phyloP scores from a whole-genome alignment of 2,329 filamentous ascomycete species.

The Aspergillus sp. region DNA sequence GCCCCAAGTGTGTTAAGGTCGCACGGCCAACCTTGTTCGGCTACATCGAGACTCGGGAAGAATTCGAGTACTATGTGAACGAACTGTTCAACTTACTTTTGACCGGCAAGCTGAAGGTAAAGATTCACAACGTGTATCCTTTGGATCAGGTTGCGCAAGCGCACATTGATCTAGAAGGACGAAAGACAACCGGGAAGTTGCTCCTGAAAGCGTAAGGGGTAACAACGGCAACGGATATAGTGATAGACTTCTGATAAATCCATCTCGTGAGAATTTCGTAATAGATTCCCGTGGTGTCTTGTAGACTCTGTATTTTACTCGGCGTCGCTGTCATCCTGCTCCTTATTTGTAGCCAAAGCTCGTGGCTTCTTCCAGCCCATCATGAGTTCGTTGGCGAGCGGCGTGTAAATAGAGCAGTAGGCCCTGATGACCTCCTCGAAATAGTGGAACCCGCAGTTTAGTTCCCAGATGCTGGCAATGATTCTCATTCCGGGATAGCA shows the following conservation, averaged over 20 bases:
- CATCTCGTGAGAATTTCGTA: background rate
- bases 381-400: slow-evolving; percentile 70
- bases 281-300: background rate
- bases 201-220: slow-evolving; percentile 61
- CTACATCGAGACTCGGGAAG: slow-evolving; percentile 69
- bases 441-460: slow-evolving; percentile 63
- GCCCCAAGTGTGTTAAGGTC: slow-evolving; percentile 74
- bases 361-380: slow-evolving; percentile 61
- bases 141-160: slow-evolving; percentile 71
- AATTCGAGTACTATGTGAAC: slow-evolving; percentile 67
- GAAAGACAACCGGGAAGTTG: slow-evolving; percentile 82
- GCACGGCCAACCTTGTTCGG: slow-evolving; percentile 71
- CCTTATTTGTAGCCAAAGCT: slow-evolving; percentile 15
- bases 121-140: slow-evolving; percentile 75
- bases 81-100: slow-evolving; percentile 73
- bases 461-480: slow-evolving; percentile 54
- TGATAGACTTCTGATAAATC: background rate
- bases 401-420: slow-evolving; percentile 63
- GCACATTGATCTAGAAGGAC: slow-evolving; percentile 74
- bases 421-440: slow-evolving; percentile 59
- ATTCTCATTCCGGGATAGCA: slow-evolving; percentile 68
- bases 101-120: slow-evolving; percentile 68
- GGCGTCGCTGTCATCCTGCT: slow-evolving; percentile 6
- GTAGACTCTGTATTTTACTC: background rate
- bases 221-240: background rate